These are phyloP conservation scores for Cyclanthera cordifolia DNA, from an alignment of 306 rosid species.

Conservation along the genomic window DNA sequence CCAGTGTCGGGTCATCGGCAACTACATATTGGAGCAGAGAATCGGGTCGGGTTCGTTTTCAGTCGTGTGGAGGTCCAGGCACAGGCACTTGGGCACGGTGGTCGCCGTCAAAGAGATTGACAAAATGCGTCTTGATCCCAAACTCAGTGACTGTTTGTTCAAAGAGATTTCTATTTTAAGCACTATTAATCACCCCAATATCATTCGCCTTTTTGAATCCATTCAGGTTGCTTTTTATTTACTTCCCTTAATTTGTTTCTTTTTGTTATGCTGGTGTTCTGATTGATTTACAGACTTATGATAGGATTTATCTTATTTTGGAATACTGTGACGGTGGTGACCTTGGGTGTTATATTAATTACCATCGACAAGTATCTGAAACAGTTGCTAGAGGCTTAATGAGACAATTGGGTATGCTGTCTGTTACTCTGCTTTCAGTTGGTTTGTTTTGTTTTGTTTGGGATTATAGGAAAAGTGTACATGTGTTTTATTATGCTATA, in stretches of 20 bases:
- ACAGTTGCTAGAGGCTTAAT: constrained; percentile 67
- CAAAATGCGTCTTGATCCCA: constrained; percentile 38
- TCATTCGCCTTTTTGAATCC: constrained; percentile 55
- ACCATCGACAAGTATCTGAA: constrained; percentile 62
- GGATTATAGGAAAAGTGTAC: neutral
- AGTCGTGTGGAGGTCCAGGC: constrained; percentile 62
- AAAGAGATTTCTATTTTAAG: constrained; percentile 80
- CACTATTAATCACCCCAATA: constrained; percentile 72
- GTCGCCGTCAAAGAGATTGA: constrained; percentile 83
- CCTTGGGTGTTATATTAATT: constrained; percentile 50
- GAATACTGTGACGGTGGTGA: constrained; percentile 96
- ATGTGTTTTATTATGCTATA: neutral
- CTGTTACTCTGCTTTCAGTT: constrained; percentile 7
- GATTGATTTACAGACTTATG: constrained; percentile 45
- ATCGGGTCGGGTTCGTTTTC: constrained; percentile 92
- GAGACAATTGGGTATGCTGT: constrained; percentile 67
- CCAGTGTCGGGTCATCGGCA: constrained; percentile 43
- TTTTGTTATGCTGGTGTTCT: neutral
- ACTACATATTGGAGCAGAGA: constrained; percentile 62
- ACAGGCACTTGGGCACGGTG: constrained; percentile 62
- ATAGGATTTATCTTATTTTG: constrained; percentile 78
- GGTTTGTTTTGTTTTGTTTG: neutral
- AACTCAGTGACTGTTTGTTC: constrained; percentile 58
- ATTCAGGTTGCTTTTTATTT: constrained; percentile 31
- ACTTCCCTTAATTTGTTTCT: neutral